Evolutionary conservation across 2,329 filamentous ascomycete species (phyloP).

Genomic region (Xylaria sp.): DNA sequence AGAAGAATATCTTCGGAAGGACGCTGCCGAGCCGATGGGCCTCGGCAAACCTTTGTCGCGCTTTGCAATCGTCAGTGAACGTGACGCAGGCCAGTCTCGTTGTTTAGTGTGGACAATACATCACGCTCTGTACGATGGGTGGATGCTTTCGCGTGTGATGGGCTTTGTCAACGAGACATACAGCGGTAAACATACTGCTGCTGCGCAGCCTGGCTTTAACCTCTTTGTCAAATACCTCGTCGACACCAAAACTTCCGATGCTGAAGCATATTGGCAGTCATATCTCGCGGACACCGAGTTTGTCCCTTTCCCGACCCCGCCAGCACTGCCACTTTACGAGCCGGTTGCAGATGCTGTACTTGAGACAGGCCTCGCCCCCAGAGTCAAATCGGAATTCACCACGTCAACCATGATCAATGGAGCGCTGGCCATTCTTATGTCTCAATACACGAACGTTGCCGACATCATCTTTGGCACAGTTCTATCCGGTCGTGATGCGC

Average conservation of each 20-base stretch:
- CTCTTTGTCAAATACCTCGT: neutral
- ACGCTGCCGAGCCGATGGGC: neutral
- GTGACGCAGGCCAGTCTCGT: neutral
- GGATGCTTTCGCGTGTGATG: conserved; percentile 6
- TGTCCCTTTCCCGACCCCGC: conserved; percentile 3
- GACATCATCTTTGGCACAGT: conserved; percentile 4
- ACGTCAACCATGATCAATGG: conserved; percentile 5
- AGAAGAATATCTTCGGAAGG: neutral
- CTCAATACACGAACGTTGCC: conserved; percentile 8
- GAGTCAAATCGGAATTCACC: conserved; percentile 1
- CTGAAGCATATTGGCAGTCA: conserved; percentile 1
- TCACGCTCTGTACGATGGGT: neutral
- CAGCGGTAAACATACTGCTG: neutral
- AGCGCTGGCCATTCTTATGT: conserved; percentile 1
- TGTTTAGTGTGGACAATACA: conserved; percentile 10
- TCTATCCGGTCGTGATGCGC: conserved; percentile 6
- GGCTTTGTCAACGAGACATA: conserved; percentile 2
- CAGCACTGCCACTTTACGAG: conserved; percentile 4
- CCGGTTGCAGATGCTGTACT: conserved; percentile 2
- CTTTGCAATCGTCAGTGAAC: neutral
- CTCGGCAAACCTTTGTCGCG: neutral
- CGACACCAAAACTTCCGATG: neutral
- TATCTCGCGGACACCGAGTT: conserved; percentile 5
- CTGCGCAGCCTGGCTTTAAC: conserved; percentile 1
- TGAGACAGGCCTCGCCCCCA: neutral